Base-by-base conservation (phyloP, 768 basidiomycete genomes). In the Crepidotus variabilis region DNA sequence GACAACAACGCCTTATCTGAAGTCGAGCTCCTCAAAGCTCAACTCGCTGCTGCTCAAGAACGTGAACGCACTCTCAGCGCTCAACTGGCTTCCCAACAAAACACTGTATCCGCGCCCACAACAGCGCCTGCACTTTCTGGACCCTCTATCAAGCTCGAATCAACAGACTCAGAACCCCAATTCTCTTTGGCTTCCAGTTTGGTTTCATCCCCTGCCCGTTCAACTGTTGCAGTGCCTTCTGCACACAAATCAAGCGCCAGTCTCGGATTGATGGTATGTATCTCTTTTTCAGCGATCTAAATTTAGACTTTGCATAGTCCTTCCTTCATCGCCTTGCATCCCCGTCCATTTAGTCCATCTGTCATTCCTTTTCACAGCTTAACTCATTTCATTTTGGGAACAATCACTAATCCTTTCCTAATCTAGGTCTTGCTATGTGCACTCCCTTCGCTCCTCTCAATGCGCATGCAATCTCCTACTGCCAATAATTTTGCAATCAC, bases 341-440 rank as follows among this genome's bases (percentile, higher is more conserved):
- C 46, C 47, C 39, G 39, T 43, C 13, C 39, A 43, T 16, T 14
- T 11, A 2, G 39, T 43, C 39, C 39, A 43, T 16, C 39, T 16
- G 5, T 14, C 39, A 16, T 36, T 36, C 16, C 16, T 8, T 8
- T 36, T 36, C 35, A 36, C 35, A 36, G 9, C 35, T 36, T 36
- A 36, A 36, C 35, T 36, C 39, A 20, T 43, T 43, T 43, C 13
- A 14, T 16, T 20, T 43, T 43, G 39, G 39, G 39, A 43, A 43
- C 18, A 20, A 43, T 43, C 39, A 11, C 39, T 43, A 43, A 43
- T 43, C 39, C 39, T 43, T 52, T 53, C 46, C 52, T 53, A 43
- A 53, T 43, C 35, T 23, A 90, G 84, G 87, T 88, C 63, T 79
- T 92, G 47, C 78, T 91, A 46, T 91, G 88, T 63, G 87, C 88